Base-by-base conservation (phyloP, 2,329 filamentous ascomycete genomes). In the Clarireedia monteithiana region DNA sequence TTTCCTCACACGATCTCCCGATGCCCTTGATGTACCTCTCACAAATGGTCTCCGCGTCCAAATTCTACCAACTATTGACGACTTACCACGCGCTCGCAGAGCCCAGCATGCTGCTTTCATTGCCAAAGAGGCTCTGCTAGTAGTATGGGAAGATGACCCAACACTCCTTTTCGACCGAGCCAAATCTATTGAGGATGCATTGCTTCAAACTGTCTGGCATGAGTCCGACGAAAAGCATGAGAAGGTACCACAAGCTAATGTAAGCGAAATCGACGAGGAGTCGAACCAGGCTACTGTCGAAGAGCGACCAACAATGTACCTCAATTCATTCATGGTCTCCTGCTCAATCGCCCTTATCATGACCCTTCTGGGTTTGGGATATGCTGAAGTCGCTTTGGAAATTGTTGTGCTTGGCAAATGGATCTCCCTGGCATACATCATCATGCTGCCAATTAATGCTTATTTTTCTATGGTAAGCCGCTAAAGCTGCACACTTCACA, bases 71-170 rank as follows among this genome's bases (percentile, higher is more conserved):
- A 86, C 82, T 0, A 79, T 91, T 46, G 80, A 85, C 14, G 86
- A 90, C 64, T 76, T 91, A 5, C 77, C 83, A 0, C 77, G 82
- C 45, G 87, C 86, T 5, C 79, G 88, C 57, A 91, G 89, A 69
- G 82, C 89, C 68, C 88, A 92, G 67, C 91, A 87, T 62, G 88
- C 88, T 14, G 88, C 89, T 6, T 91, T 92, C 68, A 78, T 92
- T 45, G 83, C 85, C 2, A 81, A 80, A 0, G 84, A 88, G 59
- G 81, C 81, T 3, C 74, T 91, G 4, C 74, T 94, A 1, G 75
- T 92, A 1, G 87, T 92, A 1, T 94, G 89, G 89, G 88, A 92
- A 63, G 88, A 92, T 62, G 86, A 91, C 55, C 81, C 88, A 1
- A 75, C 85, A 56, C 83, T 89, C 64, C 74, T 92, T 15, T 76